A percentile compares a stretch with the other conserved stretches of the same genome.
These are phyloP conservation scores for Komagataea norvegica DNA, from an alignment of 1,139 yeast genomes.

Conservation along the genomic window DNA sequence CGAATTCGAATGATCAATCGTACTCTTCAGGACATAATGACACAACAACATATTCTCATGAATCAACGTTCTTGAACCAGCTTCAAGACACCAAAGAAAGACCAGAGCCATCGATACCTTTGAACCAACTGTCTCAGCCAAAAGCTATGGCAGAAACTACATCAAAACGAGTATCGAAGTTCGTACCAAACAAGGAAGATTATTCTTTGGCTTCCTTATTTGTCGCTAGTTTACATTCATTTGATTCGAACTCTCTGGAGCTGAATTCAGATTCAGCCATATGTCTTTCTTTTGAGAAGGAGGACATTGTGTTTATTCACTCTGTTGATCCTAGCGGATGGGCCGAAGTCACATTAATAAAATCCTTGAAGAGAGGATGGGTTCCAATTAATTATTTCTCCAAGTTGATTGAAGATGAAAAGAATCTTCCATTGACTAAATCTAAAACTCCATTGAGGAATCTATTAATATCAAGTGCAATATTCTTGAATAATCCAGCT, in stretches of 20 bases:
- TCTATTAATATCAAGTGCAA: slow-evolving; percentile 69
- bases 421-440: slow-evolving; percentile 31
- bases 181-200: slow-evolving; percentile 15
- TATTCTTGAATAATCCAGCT: slow-evolving; percentile 67
- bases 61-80: slow-evolving; percentile 15
- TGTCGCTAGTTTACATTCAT: slow-evolving; percentile 64
- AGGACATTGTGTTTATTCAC: slow-evolving; percentile 83
- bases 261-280: slow-evolving; percentile 65
- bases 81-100: neutral
- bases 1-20: too few species aligned
- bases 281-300: slow-evolving; percentile 75
- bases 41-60: slow-evolving; percentile 21
- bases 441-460: slow-evolving; percentile 51
- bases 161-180: slow-evolving; percentile 1
- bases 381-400: slow-evolving; percentile 91
- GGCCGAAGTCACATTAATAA: slow-evolving; percentile 89
- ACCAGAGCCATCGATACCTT: slow-evolving; percentile 1
- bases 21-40: too few species aligned
- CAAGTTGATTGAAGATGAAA: slow-evolving; percentile 42
- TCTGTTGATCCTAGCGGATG: slow-evolving; percentile 91
- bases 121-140: neutral
- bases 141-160: too few species aligned
- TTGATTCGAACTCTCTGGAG: slow-evolving; percentile 65
- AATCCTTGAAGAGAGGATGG: slow-evolving; percentile 84
- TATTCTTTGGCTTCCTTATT: slow-evolving; percentile 32